Conservation (phyloP, 2,329 filamentous ascomycete species). For the Knufia fluminis region DNA sequence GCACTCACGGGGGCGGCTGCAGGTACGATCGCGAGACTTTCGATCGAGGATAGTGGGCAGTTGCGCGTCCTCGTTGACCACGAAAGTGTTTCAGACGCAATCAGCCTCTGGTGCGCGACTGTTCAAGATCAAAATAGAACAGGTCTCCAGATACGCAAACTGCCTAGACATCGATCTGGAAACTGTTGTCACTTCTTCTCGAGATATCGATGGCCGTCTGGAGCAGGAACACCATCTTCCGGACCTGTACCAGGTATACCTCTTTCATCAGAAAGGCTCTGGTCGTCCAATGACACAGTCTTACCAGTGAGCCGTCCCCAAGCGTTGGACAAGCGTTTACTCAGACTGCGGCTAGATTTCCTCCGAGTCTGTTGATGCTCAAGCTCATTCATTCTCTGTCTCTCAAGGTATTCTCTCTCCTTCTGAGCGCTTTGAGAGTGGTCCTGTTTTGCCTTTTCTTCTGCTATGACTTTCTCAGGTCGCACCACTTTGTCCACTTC, state of each 20-base stretch:
- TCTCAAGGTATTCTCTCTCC: slow-evolving; percentile 43
- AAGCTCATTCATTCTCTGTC: slow-evolving; percentile 13
- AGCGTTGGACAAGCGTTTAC: slow-evolving; percentile 4
- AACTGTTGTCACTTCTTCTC: slow-evolving; percentile 1
- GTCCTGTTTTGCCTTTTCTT: slow-evolving; percentile 43
- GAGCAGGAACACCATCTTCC: slow-evolving; percentile 24
- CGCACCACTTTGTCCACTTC: slow-evolving; percentile 51
- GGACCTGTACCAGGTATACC: slow-evolving; percentile 21
- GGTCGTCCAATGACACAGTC: neutral
- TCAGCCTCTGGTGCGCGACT: too few species aligned
- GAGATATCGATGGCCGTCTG: slow-evolving; percentile 20
- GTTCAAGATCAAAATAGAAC: too few species aligned
- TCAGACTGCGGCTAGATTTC: neutral
- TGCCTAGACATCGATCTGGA: too few species aligned
- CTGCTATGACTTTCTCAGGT: slow-evolving; percentile 47
- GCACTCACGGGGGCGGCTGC: slow-evolving; percentile 1
- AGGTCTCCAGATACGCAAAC: too few species aligned
- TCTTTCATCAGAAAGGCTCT: slow-evolving; percentile 9
- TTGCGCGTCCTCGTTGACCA: too few species aligned
- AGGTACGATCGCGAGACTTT: slow-evolving; percentile 2
- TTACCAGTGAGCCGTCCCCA: slow-evolving; percentile 1
- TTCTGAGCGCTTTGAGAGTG: slow-evolving; percentile 53
- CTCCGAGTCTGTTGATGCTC: neutral
- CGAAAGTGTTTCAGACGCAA: too few species aligned
- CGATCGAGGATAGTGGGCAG: neutral